Percentiles rank a stretch among this genome's conserved stretches.
Conservation (phyloP, 305 asterid species). For the Fraxinus albicans region DNA sequence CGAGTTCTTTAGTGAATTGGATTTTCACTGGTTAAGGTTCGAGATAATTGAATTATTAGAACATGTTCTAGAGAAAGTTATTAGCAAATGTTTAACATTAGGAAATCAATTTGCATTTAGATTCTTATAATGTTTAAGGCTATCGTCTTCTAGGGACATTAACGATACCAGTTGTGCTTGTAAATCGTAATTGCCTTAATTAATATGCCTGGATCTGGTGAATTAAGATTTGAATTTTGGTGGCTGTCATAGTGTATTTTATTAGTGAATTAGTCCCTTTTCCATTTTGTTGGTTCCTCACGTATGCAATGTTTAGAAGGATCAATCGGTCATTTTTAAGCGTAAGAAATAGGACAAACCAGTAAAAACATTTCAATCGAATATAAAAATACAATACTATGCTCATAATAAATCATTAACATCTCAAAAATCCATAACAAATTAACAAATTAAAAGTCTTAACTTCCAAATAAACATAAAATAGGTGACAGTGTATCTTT, state of each 20-base stretch:
- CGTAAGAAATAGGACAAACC: neutral
- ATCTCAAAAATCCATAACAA: neutral
- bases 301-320: neutral
- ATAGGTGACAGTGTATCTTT: neutral
- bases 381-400: neutral
- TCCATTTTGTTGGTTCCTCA: neutral
- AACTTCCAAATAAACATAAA: neutral
- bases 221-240: neutral
- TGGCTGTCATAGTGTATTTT: neutral
- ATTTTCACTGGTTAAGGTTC: slow-evolving; percentile 1
- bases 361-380: too few species aligned
- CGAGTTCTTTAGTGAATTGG: neutral
- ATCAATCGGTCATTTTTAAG: neutral
- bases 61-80: neutral
- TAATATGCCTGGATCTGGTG: neutral
- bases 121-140: neutral
- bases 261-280: neutral
- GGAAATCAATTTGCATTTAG: neutral
- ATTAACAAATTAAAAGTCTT: too few species aligned
- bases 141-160: neutral
- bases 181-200: neutral
- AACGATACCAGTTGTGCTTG: neutral
- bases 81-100: neutral
- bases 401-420: neutral
- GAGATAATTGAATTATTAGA: neutral